phyloP scores from a whole-genome alignment of 225 moss, liverwort and hornwort species.

The Anthoceros angustus region DNA sequence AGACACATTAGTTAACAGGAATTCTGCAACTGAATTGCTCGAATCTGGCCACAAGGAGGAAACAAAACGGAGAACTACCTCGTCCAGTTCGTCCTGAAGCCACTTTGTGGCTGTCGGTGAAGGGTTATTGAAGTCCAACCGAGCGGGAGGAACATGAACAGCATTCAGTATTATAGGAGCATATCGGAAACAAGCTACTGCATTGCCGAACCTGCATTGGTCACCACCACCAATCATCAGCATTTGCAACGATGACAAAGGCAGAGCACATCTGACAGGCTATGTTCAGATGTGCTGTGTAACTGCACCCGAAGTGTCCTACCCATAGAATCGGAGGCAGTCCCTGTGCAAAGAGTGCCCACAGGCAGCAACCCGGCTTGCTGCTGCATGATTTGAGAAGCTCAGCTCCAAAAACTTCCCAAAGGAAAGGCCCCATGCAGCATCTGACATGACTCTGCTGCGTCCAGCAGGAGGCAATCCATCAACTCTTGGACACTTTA shows the following conservation, averaged over 20 bases:
- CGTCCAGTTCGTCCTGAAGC: conserved; percentile 54
- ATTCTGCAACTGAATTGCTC: neutral
- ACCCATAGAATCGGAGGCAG: conserved; percentile 96
- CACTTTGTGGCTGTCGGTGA: conserved; percentile 56
- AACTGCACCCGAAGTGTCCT: conserved; percentile 7
- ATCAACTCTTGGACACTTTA: conserved; percentile 46
- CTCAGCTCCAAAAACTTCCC: conserved; percentile 95
- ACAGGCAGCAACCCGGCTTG: conserved; percentile 80
- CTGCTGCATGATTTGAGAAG: conserved; percentile 82
- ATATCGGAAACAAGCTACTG: conserved; percentile 84
- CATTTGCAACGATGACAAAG: neutral
- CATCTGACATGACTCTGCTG: conserved; percentile 84
- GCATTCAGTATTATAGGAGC: conserved; percentile 74
- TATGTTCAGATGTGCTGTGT: neutral
- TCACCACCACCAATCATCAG: neutral
- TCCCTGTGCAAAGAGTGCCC: conserved; percentile 90
- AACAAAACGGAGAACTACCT: conserved; percentile 30
- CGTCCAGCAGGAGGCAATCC: conserved; percentile 78
- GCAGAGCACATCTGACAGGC: neutral
- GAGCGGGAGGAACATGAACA: conserved; percentile 72
- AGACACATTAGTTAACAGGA: neutral
- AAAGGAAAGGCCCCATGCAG: conserved; percentile 90
- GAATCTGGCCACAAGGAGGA: neutral
- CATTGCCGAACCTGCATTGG: conserved; percentile 49
- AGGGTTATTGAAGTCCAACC: conserved; percentile 52